Evolutionary conservation across 441 rosid genomes (phyloP).

Genomic region (Gossypium davidsonii): DNA sequence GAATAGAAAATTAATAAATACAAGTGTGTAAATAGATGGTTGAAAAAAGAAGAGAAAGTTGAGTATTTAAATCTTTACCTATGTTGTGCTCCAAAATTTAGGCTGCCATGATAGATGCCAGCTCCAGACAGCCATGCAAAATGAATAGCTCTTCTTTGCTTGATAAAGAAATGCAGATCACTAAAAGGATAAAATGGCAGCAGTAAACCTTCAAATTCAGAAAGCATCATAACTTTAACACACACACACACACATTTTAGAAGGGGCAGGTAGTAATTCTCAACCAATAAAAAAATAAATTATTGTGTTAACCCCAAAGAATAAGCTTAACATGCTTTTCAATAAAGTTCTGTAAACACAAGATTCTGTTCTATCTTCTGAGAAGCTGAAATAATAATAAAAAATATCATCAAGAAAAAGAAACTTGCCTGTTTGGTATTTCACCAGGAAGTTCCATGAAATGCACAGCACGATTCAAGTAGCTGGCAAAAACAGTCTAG

Average conservation of each 20-base stretch:
- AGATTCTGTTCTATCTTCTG: not conserved
- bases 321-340: not conserved
- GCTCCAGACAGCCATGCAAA: conserved; percentile 99
- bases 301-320: not conserved
- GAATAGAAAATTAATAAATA: conserved; percentile 11
- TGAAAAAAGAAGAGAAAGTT: conserved; percentile 21
- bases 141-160: conserved; percentile 97
- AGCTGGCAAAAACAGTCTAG: conserved; percentile 65
- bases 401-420: not conserved
- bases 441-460: conserved; percentile 99
- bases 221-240: conserved; percentile 8
- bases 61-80: conserved; percentile 44
- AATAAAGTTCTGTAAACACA: not conserved
- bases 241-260: not conserved
- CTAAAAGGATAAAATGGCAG: conserved; percentile 35
- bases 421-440: conserved; percentile 88
- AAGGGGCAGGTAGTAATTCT: not conserved
- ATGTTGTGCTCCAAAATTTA: conserved; percentile 93
- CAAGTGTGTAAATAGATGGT: conserved; percentile 8
- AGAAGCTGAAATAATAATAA: not conserved
- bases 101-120: conserved; percentile 95
- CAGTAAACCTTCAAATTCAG: conserved; percentile 21
- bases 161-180: conserved; percentile 91
- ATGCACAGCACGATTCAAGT: conserved; percentile 85
- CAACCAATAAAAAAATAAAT: conserved; percentile 2